These are phyloP conservation scores for Nigrospora oryzae DNA, from an alignment of 2,329 filamentous ascomycete species.

Conservation along the genomic window DNA sequence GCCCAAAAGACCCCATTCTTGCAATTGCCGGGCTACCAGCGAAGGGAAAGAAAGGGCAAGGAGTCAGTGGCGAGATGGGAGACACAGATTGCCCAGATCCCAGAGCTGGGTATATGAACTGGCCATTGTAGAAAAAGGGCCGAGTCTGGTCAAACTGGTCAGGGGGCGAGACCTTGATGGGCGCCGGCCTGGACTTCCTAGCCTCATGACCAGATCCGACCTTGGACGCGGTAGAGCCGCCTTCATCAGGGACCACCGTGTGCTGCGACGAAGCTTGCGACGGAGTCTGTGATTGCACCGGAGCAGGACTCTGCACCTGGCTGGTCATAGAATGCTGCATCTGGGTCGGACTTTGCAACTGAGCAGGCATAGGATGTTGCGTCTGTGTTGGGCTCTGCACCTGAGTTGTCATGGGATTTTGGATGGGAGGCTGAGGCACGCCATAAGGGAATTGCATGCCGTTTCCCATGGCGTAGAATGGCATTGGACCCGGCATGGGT, in stretches of 20 bases:
- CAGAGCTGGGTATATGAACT: conserved; percentile 29
- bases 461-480: conserved; percentile 15
- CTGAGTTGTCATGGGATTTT: not conserved
- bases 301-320: not conserved
- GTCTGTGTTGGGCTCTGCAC: conserved; percentile 6
- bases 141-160: conserved; percentile 37
- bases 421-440: not conserved
- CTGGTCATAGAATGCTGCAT: conserved; percentile 3
- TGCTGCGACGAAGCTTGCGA: not conserved
- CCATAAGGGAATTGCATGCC: conserved; percentile 9
- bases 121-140: conserved; percentile 35
- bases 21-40: conserved; percentile 9
- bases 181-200: conserved; percentile 20
- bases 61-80: conserved; percentile 11
- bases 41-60: conserved; percentile 11
- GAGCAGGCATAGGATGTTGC: conserved; percentile 1
- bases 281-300: not conserved
- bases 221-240: conserved; percentile 5
- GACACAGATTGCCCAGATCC: conserved; percentile 6
- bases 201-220: conserved; percentile 12
- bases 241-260: not conserved
- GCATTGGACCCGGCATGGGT: conserved; percentile 18
- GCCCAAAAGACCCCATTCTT: conserved; percentile 8
- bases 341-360: conserved; percentile 6
- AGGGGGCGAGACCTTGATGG: conserved; percentile 27